Conservation (phyloP, 1,284 basidiomycete genomes). For the Puccinia polysora region DNA sequence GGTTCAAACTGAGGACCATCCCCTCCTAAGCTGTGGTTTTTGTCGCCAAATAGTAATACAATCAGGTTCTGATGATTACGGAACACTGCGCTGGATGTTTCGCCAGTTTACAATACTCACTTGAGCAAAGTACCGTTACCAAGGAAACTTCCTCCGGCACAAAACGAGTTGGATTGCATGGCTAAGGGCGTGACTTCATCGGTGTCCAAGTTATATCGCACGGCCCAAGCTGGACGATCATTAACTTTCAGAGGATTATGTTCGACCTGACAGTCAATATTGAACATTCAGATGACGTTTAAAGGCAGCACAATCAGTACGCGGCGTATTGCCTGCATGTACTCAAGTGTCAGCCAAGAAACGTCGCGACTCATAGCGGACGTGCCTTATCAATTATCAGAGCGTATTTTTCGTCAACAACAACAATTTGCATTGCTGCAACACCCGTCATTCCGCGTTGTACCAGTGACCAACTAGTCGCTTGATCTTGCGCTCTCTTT, state of each 20-base stretch:
- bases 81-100: background rate
- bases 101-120: background rate
- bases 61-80: background rate
- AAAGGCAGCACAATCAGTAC: background rate
- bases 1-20: background rate
- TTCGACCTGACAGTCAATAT: constrained; percentile 4
- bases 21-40: constrained; percentile 1
- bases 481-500: background rate
- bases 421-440: constrained; percentile 25
- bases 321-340: background rate
- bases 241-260: constrained; percentile 31
- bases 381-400: constrained; percentile 29
- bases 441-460: constrained; percentile 15
- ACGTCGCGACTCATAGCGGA: too few relatives aligned
- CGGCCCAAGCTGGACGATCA: constrained; percentile 28
- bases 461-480: background rate
- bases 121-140: constrained; percentile 34
- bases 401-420: constrained; percentile 18
- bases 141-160: constrained; percentile 31
- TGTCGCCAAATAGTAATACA: background rate
- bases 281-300: background rate
- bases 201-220: constrained; percentile 29
- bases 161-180: constrained; percentile 28
- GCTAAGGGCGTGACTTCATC: constrained; percentile 6
- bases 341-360: too few relatives aligned